These are phyloP conservation scores for Penicillium sp. DNA, from an alignment of 2,329 filamentous ascomycete species.

Conservation along the genomic window DNA sequence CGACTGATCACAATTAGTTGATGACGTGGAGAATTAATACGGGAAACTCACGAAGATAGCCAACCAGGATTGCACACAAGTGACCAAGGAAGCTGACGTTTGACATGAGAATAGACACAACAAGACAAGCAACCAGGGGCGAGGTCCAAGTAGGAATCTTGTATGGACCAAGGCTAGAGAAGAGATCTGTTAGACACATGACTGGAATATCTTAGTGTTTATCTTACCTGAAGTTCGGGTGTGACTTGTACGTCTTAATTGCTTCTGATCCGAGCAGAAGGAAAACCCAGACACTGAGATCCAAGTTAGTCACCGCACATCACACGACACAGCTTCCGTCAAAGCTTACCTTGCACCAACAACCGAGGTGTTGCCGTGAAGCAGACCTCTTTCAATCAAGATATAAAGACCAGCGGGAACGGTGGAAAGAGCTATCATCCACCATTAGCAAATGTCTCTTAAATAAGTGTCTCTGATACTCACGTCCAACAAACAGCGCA, in stretches of 20 bases:
- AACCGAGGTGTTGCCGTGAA: slow-evolving; percentile 71
- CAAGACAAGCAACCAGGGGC: slow-evolving; percentile 73
- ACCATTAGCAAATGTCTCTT: slow-evolving; percentile 19
- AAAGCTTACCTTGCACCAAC: slow-evolving; percentile 74
- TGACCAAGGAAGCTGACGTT: slow-evolving; percentile 84
- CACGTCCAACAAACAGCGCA: slow-evolving; percentile 86
- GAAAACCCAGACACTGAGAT: slow-evolving; percentile 82
- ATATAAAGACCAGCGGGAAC: slow-evolving; percentile 83
- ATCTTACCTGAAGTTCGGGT: slow-evolving; percentile 69
- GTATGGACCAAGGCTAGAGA: slow-evolving; percentile 54
- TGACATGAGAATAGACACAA: slow-evolving; percentile 75
- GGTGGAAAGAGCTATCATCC: slow-evolving; percentile 66
- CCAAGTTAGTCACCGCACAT: slow-evolving; percentile 13
- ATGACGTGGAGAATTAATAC: background rate
- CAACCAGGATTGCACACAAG: slow-evolving; percentile 76
- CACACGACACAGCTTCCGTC: background rate
- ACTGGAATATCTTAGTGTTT: too few relatives aligned
- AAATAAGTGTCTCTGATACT: slow-evolving; percentile 42
- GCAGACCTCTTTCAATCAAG: slow-evolving; percentile 70
- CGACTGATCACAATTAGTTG: slow-evolving; percentile 55
- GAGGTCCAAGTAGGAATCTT: slow-evolving; percentile 91
- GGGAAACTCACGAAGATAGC: slow-evolving; percentile 73
- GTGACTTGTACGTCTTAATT: slow-evolving; percentile 78
- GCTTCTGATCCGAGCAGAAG: slow-evolving; percentile 81
- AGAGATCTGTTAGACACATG: slow-evolving; percentile 16